Evolutionary conservation across 2,329 filamentous ascomycete genomes (phyloP), one percentile per base, ranked within the genome.

Genomic region (Dryadomyces quercivorus): DNA sequence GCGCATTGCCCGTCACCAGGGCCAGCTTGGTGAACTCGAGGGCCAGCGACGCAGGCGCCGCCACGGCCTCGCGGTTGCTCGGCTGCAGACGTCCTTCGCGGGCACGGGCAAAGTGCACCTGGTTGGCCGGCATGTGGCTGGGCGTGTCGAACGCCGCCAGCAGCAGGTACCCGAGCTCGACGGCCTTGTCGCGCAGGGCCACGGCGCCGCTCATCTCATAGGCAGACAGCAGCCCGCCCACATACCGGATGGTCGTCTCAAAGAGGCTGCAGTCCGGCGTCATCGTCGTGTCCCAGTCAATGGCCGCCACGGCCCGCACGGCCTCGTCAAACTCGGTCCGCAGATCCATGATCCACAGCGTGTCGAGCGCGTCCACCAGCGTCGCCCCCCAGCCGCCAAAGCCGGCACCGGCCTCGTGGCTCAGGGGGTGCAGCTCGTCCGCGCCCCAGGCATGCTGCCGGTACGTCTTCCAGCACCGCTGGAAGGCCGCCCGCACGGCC

Each of bases 371-470:
- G 70, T 95, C 90, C 8, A 95, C 86, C 58, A 95, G 66, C 1
- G 90, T 95, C 15, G 90, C 90, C 22, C 86, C 87, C 90, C 90
- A 95, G 49, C 86, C 88, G 64, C 88, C 91, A 68, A 96, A 96
- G 0, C 88, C 87, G 64, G 96, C 86, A 15, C 80, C 80, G 59
- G 74, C 80, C n/a, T 71, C 72, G 49, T 82, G 83, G 22, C 80
- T 79, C 13, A 92, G 73, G 2, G 92, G 92, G 52, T 72, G 77
- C 20, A 97, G 70, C 70, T 97, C 92, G 64, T 97, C 92, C 60
- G 92, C 86, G 59, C 84, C 80, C 81, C 88, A 93, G 10, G 91
- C 92, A 62, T 83, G 64, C 58, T 72, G 66, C 20, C 74, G 68
- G 56, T 77, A 78, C 36, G 69, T 69, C 15, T 61, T 60, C 75